phyloP scores from a whole-genome alignment of 495 filamentous ascomycete species.

The Hypomontagnella monticulosa region DNA sequence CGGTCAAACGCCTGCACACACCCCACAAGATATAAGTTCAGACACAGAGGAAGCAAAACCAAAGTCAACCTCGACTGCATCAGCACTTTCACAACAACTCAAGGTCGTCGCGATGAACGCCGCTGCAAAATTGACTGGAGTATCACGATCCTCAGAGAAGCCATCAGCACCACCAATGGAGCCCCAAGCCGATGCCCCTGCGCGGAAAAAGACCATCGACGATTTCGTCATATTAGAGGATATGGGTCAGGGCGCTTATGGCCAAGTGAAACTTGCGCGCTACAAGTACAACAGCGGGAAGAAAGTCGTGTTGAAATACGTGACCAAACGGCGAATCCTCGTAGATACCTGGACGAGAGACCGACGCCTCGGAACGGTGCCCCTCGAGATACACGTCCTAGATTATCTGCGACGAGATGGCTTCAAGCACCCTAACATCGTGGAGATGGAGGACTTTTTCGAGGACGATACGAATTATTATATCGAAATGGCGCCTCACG shows the following conservation, averaged over 20 bases:
- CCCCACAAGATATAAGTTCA: slow-evolving; percentile 61
- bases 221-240: slow-evolving; percentile 96
- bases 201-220: slow-evolving; percentile 79
- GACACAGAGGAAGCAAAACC: slow-evolving; percentile 55
- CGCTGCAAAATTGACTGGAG: slow-evolving; percentile 58
- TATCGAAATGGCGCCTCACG: slow-evolving; percentile 98
- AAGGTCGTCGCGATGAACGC: slow-evolving; percentile 70
- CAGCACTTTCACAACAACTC: slow-evolving; percentile 78
- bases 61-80: slow-evolving; percentile 53
- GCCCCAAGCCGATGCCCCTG: slow-evolving; percentile 36
- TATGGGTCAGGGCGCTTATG: slow-evolving; percentile 98
- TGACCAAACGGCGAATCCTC: slow-evolving; percentile 95
- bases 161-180: slow-evolving; percentile 40
- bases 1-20: slow-evolving; percentile 69
- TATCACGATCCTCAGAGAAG: slow-evolving; percentile 48
- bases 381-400: slow-evolving; percentile 95
- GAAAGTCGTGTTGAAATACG: slow-evolving; percentile 96
- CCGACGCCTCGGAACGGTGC: slow-evolving; percentile 92
- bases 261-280: slow-evolving; percentile 95
- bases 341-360: slow-evolving; percentile 99
- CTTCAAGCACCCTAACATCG: slow-evolving; percentile 91
- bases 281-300: slow-evolving; percentile 78
- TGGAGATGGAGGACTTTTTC: slow-evolving; percentile 99
- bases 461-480: slow-evolving; percentile 99
- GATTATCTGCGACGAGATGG: slow-evolving; percentile 92